Percentiles rank a stretch among this genome's conserved stretches.
Evolutionary conservation across 108 stramenopile genomes (phyloP).

Genomic region (Thalassiosira profunda): DNA sequence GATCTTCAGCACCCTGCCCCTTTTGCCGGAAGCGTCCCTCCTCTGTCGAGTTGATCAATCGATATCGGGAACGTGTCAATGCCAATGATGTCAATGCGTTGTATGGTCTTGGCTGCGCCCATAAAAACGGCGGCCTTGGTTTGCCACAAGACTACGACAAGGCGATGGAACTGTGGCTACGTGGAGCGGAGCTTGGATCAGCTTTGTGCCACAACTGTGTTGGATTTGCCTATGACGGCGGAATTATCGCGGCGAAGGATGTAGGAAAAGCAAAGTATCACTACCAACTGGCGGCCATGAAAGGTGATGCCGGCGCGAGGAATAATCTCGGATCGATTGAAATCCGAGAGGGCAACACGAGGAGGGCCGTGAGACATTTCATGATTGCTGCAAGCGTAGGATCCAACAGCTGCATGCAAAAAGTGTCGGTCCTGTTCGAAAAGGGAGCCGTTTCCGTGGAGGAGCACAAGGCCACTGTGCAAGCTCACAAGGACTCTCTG

Average conservation of each 20-base stretch:
- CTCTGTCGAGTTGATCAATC: not conserved
- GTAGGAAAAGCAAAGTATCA: not conserved
- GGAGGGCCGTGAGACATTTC: not conserved
- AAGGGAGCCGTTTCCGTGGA: too few relatives aligned
- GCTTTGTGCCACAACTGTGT: not conserved
- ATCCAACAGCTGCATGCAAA: too few relatives aligned
- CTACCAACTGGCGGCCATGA: constrained; percentile 3
- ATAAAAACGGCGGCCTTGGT: not conserved
- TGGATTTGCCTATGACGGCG: not conserved
- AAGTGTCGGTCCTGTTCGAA: too few relatives aligned
- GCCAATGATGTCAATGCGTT: not conserved
- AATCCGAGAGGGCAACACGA: not conserved
- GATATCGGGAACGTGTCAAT: not conserved
- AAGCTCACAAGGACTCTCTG: too few relatives aligned
- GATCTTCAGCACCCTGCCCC: not conserved
- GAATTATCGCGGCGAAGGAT: not conserved
- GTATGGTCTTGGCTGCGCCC: not conserved
- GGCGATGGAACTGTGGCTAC: not conserved
- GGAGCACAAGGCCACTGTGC: too few relatives aligned
- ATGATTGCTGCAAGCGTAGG: too few relatives aligned
- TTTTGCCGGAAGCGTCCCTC: not conserved
- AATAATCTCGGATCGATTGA: not conserved
- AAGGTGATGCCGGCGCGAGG: not conserved
- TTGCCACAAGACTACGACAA: not conserved
- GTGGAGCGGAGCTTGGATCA: not conserved